Conservation (phyloP, 139 green algal genomes). For the Prasinococcaceae sp. region DNA sequence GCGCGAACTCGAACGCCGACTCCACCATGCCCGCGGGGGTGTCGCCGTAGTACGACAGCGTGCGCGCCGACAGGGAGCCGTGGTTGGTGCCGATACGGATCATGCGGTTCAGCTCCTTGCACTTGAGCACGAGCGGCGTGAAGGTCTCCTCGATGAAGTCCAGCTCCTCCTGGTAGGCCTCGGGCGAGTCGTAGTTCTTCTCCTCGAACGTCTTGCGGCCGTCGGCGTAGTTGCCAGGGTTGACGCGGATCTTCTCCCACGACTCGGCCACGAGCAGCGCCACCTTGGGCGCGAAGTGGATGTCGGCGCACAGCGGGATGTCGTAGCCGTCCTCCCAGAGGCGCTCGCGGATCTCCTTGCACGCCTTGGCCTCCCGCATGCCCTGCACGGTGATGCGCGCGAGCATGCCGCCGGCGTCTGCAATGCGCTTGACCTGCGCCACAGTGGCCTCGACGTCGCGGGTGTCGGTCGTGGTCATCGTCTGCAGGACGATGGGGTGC, state of each 20-base stretch:
- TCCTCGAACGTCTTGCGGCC: slow-evolving; percentile 74
- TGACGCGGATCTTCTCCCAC: slow-evolving; percentile 96
- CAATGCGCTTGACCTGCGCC: slow-evolving; percentile 91
- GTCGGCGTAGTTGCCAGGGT: slow-evolving; percentile 95
- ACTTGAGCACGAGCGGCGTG: slow-evolving; percentile 90
- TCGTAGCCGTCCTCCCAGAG: slow-evolving; percentile 61
- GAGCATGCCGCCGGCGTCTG: slow-evolving; percentile 84
- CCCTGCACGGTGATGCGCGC: slow-evolving; percentile 94
- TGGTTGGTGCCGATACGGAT: slow-evolving; percentile 99
- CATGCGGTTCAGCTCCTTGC: slow-evolving; percentile 77
- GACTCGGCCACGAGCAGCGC: slow-evolving; percentile 93
- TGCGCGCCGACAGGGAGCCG: slow-evolving; percentile 84
- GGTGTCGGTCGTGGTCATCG: slow-evolving; percentile 97
- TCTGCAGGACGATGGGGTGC: slow-evolving; percentile 86
- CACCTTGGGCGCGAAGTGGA: slow-evolving; percentile 93
- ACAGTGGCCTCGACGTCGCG: slow-evolving; percentile 77
- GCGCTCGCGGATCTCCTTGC: slow-evolving; percentile 80
- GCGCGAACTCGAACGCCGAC: slow-evolving; percentile 89
- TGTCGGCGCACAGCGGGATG: slow-evolving; percentile 90
- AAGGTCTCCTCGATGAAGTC: slow-evolving; percentile 82
- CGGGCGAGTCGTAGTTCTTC: slow-evolving; percentile 24
- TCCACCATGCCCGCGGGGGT: slow-evolving; percentile 64
- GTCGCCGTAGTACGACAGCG: slow-evolving; percentile 90
- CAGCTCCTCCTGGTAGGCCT: slow-evolving; percentile 48
- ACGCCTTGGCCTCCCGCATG: slow-evolving; percentile 80